Base-by-base conservation (phyloP, 352 stramenopile genomes). In the Phytophthora brassicae region DNA sequence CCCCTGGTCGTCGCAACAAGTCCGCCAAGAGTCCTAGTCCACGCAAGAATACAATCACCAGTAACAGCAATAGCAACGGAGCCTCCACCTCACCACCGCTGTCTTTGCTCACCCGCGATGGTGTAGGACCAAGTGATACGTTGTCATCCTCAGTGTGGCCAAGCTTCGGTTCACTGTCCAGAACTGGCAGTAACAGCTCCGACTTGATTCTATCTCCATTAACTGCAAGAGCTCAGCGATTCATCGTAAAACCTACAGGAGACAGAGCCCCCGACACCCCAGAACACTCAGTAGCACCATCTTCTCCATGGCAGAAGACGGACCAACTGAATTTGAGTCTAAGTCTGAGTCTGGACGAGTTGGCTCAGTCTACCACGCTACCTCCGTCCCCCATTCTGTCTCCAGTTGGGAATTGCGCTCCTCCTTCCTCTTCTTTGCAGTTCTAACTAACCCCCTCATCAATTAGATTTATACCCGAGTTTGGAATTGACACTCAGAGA, bases 161-260 rank as follows among this genome's bases (percentile, higher is more conserved):
- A 49, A 42, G 26, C 11, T 66, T 68, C 9, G 45, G 56, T 12
- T 43, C 49, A 16, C 31, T 68, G 35, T 45, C 38, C 47, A 68
- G 52, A 28, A 43, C 23, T 29, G 35, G 54, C 22, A 66, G 47
- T 35, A 43, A 56, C 17, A 46, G 47, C 8, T 54, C 52, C 26
- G 59, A 70, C 6, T 7, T 51, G 16, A 43, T 54, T 4, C 50
- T 63, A 41, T 50, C 46, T 26, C 65, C 72, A 4, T 47, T 82
- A 9, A 56, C 56, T 14, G 64, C 64, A 35, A 74, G 54, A 29
- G 70, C 71, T 1, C 74, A 76, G 62, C 61, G 62, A 12, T 69
- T 76, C 53, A 77, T 83, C 33, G 60, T 78, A 20, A 83, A 79
- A 33, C 74, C 70, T 12, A 67, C 52, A 12, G 54, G 54, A 26